Base-by-base conservation (phyloP, 2,329 filamentous ascomycete species). In the Cryphonectria japonica region DNA sequence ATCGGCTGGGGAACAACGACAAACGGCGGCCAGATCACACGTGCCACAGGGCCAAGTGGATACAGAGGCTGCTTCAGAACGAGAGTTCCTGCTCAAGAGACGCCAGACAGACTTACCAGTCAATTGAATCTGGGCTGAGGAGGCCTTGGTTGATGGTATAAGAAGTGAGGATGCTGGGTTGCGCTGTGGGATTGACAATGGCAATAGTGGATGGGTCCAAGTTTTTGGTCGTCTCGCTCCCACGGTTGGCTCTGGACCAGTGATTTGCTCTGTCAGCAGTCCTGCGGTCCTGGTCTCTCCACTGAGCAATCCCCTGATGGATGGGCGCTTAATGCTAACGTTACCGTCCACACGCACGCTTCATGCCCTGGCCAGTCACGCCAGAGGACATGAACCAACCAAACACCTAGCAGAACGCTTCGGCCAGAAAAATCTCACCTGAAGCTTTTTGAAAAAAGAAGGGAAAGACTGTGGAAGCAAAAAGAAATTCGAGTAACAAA, bases 161-260 rank as follows among this genome's bases (percentile, higher is more conserved):
- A 54, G 62, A 69, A 66, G 26, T 69, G 68, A 60, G 60, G 70
- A 72, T 70, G 69, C 69, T 69, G 41, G 61, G 67, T 62, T 66
- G 50, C 62, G 50, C 67, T 71, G 54, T 67, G 61, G 60, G 29
- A 63, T 62, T 39, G 59, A 61, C 59, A 61, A 39, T 61, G 34
- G 34, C 59, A 39, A 29, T n/a, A 61, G 54, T 61, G 34, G 59
- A 22, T 22, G 59, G 34, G 34, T 61, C 59, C 32, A 61, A 39
- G 59, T 61, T 61, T 37, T 37, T 22, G 32, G 34, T 22, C 14
- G 32, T 61, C 3, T 37, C 26, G 2, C 14, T 60, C 59, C 1
- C 26, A 29, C 54, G 32, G 52, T 29, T 7, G 26, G 52, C 52
- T 29, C 26, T 29, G 54, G 54, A 26, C 54, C 54, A 29, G 29